phyloP scores from a whole-genome alignment of 805 yeast genomes.

The Saccharomycopsis sp. region DNA sequence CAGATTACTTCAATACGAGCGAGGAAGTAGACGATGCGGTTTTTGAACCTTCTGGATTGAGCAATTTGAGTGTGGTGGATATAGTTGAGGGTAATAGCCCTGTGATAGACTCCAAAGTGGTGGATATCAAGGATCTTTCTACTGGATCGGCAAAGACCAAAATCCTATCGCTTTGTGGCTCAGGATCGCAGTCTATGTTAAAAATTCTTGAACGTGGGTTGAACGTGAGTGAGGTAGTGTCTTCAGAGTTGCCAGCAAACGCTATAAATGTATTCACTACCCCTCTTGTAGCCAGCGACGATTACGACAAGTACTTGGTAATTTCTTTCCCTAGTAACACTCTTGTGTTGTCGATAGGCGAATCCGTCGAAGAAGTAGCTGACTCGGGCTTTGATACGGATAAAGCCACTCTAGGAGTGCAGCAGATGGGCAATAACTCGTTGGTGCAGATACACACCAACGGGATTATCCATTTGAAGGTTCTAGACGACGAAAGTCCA shows the following conservation, averaged over 20 bases:
- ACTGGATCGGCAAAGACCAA: slow-evolving; percentile 33
- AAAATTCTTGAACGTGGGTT: slow-evolving; percentile 51
- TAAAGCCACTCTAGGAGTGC: slow-evolving; percentile 59
- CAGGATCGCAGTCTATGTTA: slow-evolving; percentile 38
- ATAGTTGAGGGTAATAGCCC: slow-evolving; percentile 44
- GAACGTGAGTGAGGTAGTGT: slow-evolving; percentile 53
- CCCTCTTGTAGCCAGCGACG: slow-evolving; percentile 37
- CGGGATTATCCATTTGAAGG: slow-evolving; percentile 57
- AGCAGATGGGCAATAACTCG: slow-evolving; percentile 56
- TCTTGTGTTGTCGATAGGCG: slow-evolving; percentile 69
- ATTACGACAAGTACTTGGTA: slow-evolving; percentile 56
- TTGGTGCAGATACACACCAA: slow-evolving; percentile 66
- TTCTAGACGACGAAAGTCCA: slow-evolving; percentile 26
- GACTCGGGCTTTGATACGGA: slow-evolving; percentile 54
- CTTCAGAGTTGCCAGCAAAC: slow-evolving; percentile 65
- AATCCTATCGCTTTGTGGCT: slow-evolving; percentile 38
- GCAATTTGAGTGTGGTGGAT: slow-evolving; percentile 58
- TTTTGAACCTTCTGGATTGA: slow-evolving; percentile 31
- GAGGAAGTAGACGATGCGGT: slow-evolving; percentile 31
- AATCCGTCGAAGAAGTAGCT: slow-evolving; percentile 66
- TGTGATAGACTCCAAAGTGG: slow-evolving; percentile 35
- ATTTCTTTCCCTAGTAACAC: slow-evolving; percentile 63
- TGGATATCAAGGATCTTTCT: slow-evolving; percentile 26
- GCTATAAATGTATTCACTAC: slow-evolving; percentile 64
- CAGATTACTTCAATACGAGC: slow-evolving; percentile 26